These are phyloP conservation scores for Ascoidea asiatica DNA, from an alignment of 805 yeast genomes.

Conservation along the genomic window DNA sequence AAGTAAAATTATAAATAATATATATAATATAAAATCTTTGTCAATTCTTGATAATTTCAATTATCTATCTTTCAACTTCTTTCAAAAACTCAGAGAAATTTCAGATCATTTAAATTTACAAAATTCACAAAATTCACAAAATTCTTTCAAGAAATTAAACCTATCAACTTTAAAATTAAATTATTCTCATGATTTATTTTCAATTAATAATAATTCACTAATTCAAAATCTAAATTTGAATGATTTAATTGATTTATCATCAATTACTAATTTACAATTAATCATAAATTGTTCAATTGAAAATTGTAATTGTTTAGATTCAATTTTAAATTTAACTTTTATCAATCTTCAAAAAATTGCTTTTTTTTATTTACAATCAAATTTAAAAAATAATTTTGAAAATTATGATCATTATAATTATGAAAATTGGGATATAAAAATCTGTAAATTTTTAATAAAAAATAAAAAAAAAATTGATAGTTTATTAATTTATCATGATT, in stretches of 20 bases:
- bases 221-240: conserved; percentile 19
- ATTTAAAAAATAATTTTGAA: conserved; percentile 12
- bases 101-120: conserved; percentile 1
- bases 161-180: conserved; percentile 25
- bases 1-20: conserved; percentile 4
- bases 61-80: conserved; percentile 23
- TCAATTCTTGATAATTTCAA: conserved; percentile 20
- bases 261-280: conserved; percentile 31
- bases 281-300: conserved; percentile 38
- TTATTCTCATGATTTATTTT: conserved; percentile 31
- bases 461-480: conserved; percentile 20
- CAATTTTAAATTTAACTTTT: conserved; percentile 20
- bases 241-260: conserved; percentile 16
- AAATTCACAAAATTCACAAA: too few relatives aligned
- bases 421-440: conserved; percentile 40
- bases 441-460: conserved; percentile 30
- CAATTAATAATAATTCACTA: conserved; percentile 22
- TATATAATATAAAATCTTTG: conserved; percentile 14
- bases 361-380: conserved; percentile 15
- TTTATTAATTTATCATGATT: conserved; percentile 41
- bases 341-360: conserved; percentile 14
- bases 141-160: conserved; percentile 9
- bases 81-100: conserved; percentile 14
- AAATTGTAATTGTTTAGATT: conserved; percentile 30
- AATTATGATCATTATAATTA: conserved; percentile 25